These are phyloP conservation scores for Kluyveromyces marxianus DNA, from an alignment of 1,139 yeast species.

Conservation along the genomic window DNA sequence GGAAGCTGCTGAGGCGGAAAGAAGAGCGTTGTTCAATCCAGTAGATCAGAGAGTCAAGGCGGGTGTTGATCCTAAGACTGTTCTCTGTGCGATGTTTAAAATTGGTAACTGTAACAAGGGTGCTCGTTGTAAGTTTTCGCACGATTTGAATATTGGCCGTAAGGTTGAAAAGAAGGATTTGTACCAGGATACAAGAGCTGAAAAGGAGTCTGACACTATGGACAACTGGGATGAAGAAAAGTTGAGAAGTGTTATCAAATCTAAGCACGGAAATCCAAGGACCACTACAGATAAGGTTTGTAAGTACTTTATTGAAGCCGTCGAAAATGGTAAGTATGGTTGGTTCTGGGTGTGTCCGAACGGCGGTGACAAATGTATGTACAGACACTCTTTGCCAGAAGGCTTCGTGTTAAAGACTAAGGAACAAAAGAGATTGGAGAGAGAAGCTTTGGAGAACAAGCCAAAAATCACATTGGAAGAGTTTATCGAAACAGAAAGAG, in stretches of 20 bases:
- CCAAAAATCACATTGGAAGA: slow-evolving; percentile 94
- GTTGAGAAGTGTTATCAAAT: slow-evolving; percentile 72
- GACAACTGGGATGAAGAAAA: slow-evolving; percentile 97
- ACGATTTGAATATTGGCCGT: slow-evolving; percentile 79
- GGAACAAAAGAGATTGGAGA: slow-evolving; percentile 88
- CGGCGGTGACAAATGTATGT: slow-evolving; percentile 88
- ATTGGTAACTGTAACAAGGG: slow-evolving; percentile 89
- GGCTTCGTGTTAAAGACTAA: slow-evolving; percentile 95
- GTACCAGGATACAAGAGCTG: slow-evolving; percentile 78
- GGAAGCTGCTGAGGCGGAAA: slow-evolving; percentile 82
- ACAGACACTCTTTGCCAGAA: slow-evolving; percentile 93
- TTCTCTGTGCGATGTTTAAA: slow-evolving; percentile 85
- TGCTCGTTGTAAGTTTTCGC: slow-evolving; percentile 86
- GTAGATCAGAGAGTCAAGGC: slow-evolving; percentile 85
- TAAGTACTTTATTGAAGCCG: slow-evolving; percentile 91
- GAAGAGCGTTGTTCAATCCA: slow-evolving; percentile 65
- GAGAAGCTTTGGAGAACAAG: slow-evolving; percentile 73
- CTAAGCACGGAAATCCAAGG: slow-evolving; percentile 90
- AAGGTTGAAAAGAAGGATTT: slow-evolving; percentile 86
- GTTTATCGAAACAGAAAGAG: slow-evolving; percentile 89
- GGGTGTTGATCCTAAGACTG: slow-evolving; percentile 96
- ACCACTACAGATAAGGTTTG: slow-evolving; percentile 95
- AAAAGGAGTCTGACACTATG: slow-evolving; percentile 82
- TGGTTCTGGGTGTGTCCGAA: slow-evolving; percentile 99
- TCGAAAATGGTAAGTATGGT: slow-evolving; percentile 94